Evolutionary conservation across 495 filamentous ascomycete genomes (phyloP).

Genomic region (Penicillium psychrofluorescens): DNA sequence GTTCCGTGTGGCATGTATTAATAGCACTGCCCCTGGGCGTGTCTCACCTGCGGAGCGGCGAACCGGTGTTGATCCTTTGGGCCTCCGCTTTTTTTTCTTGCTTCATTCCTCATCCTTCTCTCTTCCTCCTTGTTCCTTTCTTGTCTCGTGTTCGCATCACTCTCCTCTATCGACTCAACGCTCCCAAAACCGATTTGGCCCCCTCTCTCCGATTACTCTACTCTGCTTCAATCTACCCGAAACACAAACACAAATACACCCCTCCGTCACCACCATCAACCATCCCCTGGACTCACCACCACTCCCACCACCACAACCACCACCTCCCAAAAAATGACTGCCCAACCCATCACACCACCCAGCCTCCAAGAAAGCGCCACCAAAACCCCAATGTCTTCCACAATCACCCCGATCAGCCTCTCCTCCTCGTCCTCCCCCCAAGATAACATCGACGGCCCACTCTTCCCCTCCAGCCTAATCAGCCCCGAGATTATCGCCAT

Average conservation of each 20-base stretch:
- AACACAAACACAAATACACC: too few species aligned
- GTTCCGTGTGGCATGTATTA: constrained; percentile 1
- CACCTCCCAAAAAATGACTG: constrained; percentile 6
- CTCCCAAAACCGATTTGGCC: too few species aligned
- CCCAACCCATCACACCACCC: constrained; percentile 8
- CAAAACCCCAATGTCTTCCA: constrained; percentile 21
- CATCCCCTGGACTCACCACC: background rate
- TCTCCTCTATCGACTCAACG: too few species aligned
- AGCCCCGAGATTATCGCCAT: constrained; percentile 61
- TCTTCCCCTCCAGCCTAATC: constrained; percentile 74
- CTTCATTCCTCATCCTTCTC: background rate
- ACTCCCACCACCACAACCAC: background rate
- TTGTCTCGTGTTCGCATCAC: too few species aligned
- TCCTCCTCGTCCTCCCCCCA: constrained; percentile 1
- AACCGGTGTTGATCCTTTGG: constrained; percentile 1
- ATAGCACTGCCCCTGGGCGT: constrained; percentile 6
- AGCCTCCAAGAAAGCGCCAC: constrained; percentile 4
- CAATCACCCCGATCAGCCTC: constrained; percentile 43
- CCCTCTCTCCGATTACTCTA: too few species aligned
- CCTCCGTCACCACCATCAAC: background rate
- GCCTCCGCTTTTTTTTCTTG: background rate
- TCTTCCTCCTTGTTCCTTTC: background rate
- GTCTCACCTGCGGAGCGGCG: constrained; percentile 7
- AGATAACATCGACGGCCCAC: constrained; percentile 41
- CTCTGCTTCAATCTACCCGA: too few species aligned